Evolutionary conservation across 2,329 filamentous ascomycete species (phyloP), one percentile per base, ranked within the genome.

Genomic region (Clonostachys byssicola): DNA sequence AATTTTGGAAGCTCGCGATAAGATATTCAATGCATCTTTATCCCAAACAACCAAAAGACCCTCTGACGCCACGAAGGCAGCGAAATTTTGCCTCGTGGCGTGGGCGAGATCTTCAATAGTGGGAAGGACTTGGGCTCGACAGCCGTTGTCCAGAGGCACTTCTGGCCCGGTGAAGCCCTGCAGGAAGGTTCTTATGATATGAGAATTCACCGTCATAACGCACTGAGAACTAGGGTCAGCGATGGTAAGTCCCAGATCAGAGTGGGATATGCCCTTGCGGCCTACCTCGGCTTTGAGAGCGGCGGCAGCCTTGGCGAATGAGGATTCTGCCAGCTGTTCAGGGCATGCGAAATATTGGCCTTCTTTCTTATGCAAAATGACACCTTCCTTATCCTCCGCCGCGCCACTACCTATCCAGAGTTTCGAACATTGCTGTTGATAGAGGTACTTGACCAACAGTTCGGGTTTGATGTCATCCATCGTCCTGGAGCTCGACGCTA

Each of bases 381-480:
- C 86, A 53, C 88, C 88, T 62, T 91, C 87, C 6, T 82, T 65
- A 6, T 23, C 20, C 54, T 85, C 79, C 13, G 83, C 85, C 44
- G 76, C 83, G 35, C 78, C 80, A 56, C 89, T 84, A 34, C 80
- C 80, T 17, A 90, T 82, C 88, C 88, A 91, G 34, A 89, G 74
- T 51, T 82, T 79, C 12, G 80, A 78, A 59, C 85, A 89, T 66
- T 90, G 86, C 61, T 91, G 86, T 63, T 91, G 87, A 65, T 89
- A 89, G 23, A 92, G 72, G 62, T 89, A 89, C 66, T 88, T 90
- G 51, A 88, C 86, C 86, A 91, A 90, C 50, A 91, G 85, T 64
- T 91, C 87, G 59, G 89, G 84, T 64, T 86, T 88, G 65, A 89
- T 86, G 52, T 88, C 85, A 50, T 88, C 84, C 12, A 87, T 64